A percentile compares a stretch with the other conserved stretches of the same genome.
Conservation (phyloP, 805 yeast species). For the Pichia heedii region DNA sequence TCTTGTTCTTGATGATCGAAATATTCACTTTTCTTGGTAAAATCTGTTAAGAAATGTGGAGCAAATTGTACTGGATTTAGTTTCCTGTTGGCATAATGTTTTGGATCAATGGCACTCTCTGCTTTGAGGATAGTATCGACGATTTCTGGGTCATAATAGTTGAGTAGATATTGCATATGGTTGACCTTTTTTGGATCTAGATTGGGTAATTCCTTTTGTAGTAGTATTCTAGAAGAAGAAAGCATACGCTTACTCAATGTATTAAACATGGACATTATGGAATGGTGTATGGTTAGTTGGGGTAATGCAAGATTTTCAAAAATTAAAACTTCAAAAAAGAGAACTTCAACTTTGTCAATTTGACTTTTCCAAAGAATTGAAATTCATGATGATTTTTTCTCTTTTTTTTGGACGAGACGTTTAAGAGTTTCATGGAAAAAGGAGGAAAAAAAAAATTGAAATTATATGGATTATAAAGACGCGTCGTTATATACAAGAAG, state of each 20-base stretch:
- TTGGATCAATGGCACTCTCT: constrained; percentile 64
- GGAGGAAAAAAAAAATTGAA: background rate
- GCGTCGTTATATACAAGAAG: no score
- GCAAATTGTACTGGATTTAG: constrained; percentile 46
- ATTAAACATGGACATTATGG: background rate
- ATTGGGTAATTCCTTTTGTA: constrained; percentile 5
- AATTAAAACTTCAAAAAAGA: background rate
- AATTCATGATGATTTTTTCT: no score
- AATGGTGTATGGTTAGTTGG: background rate
- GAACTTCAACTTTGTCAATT: no score
- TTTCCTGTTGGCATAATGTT: constrained; percentile 40
- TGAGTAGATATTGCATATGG: constrained; percentile 50
- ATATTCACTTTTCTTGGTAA: constrained; percentile 57
- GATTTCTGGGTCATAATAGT: constrained; percentile 76
- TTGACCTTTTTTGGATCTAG: constrained; percentile 20
- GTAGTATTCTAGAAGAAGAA: constrained; percentile 10
- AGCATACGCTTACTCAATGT: constrained; percentile 12
- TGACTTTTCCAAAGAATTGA: no score
- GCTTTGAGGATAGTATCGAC: constrained; percentile 76
- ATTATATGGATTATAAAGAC: background rate
- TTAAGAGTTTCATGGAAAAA: no score
- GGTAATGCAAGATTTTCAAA: no score
- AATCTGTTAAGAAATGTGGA: constrained; percentile 66
- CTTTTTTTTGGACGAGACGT: no score
- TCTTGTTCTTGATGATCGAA: constrained; percentile 50